Evolutionary conservation across 2,329 filamentous ascomycete species (phyloP).

Genomic region (Kalaharituber pfeilii): DNA sequence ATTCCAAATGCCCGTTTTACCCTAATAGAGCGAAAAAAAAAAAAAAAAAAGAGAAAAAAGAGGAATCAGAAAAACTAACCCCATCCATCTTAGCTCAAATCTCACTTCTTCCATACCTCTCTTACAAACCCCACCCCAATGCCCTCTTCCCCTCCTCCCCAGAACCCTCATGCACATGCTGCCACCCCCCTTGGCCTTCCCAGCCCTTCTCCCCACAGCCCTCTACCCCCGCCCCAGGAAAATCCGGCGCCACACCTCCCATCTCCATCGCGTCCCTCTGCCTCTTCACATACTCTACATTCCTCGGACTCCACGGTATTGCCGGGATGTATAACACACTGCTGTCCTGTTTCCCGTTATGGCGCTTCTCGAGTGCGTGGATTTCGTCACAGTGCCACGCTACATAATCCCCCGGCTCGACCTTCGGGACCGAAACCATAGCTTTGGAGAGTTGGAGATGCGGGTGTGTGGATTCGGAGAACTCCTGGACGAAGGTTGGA

Average conservation of each 20-base stretch:
- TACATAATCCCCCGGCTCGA: conserved; percentile 58
- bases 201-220: conserved; percentile 2
- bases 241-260: conserved; percentile 52
- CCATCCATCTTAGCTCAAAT: neutral
- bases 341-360: conserved; percentile 53
- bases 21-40: too few species aligned
- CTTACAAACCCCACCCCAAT: conserved; percentile 11
- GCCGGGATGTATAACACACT: conserved; percentile 81
- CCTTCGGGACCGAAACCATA: conserved; percentile 54
- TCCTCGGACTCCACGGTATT: conserved; percentile 59
- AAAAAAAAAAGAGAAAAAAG: neutral
- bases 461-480: conserved; percentile 46
- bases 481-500: conserved; percentile 51
- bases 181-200: conserved; percentile 4
- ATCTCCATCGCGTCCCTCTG: conserved; percentile 54
- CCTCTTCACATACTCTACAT: conserved; percentile 50
- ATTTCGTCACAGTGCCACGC: conserved; percentile 69
- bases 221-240: conserved; percentile 51
- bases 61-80: neutral
- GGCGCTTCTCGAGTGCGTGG: conserved; percentile 67
- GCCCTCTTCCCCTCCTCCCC: conserved; percentile 9
- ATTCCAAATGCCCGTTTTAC: too few species aligned
- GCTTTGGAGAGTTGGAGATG: conserved; percentile 48
- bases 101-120: neutral
- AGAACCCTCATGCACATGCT: conserved; percentile 3